Conservation (phyloP, 2,329 filamentous ascomycete genomes). For the Cryphonectria nitschkei region DNA sequence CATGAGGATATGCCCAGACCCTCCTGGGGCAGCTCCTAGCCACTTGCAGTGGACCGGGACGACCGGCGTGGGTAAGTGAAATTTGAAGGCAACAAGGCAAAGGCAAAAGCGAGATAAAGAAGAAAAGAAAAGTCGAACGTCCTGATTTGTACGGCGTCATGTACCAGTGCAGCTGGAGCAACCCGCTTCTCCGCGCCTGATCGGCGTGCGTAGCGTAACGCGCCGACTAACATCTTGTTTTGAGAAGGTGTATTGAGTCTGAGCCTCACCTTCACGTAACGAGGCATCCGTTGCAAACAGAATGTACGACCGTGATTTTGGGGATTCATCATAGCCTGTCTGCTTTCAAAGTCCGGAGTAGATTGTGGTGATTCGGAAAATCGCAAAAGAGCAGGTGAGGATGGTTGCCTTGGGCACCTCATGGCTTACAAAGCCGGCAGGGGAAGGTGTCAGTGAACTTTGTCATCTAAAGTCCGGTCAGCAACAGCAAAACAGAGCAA, state of each 20-base stretch:
- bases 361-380: too few species aligned
- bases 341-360: not conserved
- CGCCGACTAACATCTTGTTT: not conserved
- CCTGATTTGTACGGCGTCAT: not conserved
- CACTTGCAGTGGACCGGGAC: not conserved
- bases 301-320: not conserved
- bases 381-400: not conserved
- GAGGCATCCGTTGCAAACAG: not conserved
- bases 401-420: not conserved
- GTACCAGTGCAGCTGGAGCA: not conserved
- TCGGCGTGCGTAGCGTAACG: not conserved
- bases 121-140: not conserved
- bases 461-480: not conserved
- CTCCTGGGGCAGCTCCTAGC: not conserved
- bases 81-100: not conserved
- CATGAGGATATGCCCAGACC: not conserved
- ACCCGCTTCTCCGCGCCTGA: not conserved
- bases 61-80: not conserved
- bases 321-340: not conserved
- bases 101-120: not conserved
- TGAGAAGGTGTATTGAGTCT: not conserved
- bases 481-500: not conserved
- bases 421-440: not conserved
- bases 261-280: not conserved
- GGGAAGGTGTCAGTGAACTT: not conserved